Conservation (phyloP, 2,329 filamentous ascomycete genomes). For the Lecanosticta acicola region DNA sequence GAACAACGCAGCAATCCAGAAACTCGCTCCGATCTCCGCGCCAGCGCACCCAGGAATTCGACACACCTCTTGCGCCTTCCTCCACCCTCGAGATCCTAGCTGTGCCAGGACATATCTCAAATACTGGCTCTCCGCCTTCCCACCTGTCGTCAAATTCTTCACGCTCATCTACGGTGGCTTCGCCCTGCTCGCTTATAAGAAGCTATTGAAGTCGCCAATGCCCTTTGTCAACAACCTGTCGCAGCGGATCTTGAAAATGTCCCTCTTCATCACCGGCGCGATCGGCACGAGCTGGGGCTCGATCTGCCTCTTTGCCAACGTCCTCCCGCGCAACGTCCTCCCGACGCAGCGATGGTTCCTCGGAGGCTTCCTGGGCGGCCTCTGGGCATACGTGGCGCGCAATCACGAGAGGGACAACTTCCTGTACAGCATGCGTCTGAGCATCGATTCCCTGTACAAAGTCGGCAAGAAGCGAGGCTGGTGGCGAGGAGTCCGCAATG, state of each 20-base stretch:
- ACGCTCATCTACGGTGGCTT: constrained; percentile 67
- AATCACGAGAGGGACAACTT: constrained; percentile 62
- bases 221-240: constrained; percentile 61
- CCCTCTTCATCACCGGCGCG: constrained; percentile 73
- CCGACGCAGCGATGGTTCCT: constrained; percentile 85
- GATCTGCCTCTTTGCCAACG: constrained; percentile 80
- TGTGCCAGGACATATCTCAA: constrained; percentile 82
- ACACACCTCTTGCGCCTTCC: constrained; percentile 78
- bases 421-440: constrained; percentile 71
- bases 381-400: constrained; percentile 76
- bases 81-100: constrained; percentile 82
- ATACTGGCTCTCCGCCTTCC: constrained; percentile 81
- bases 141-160: constrained; percentile 70
- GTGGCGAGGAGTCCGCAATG: constrained; percentile 77
- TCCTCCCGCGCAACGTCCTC: constrained; percentile 67
- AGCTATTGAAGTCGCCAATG: constrained; percentile 64
- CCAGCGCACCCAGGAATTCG: constrained; percentile 82
- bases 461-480: constrained; percentile 84
- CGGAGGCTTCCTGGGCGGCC: constrained; percentile 75
- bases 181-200: constrained; percentile 62
- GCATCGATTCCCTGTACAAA: constrained; percentile 82
- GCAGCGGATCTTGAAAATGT: constrained; percentile 65
- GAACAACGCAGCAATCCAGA: constrained; percentile 48
- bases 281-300: constrained; percentile 83
- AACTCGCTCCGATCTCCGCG: constrained; percentile 71